phyloP scores from a whole-genome alignment of 1,284 basidiomycete species.

The Tranzscheliella williamsii region DNA sequence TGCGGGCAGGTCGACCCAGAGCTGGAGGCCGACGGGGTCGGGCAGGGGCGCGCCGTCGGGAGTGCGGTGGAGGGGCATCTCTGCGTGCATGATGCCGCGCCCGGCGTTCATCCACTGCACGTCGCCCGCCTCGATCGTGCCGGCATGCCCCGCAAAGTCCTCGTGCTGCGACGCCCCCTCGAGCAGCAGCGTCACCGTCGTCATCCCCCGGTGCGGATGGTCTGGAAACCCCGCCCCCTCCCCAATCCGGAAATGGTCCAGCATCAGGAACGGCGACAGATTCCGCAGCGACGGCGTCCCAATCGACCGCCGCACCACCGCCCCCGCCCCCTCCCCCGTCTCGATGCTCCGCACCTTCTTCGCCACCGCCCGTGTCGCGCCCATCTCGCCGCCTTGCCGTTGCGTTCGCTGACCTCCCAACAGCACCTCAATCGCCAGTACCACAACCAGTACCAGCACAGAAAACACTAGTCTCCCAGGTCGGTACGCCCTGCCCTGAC shows the following conservation, averaged over 20 bases:
- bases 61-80: conserved; percentile 79
- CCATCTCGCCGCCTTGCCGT: too few species aligned
- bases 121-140: conserved; percentile 70
- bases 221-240: conserved; percentile 67
- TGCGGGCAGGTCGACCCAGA: conserved; percentile 91
- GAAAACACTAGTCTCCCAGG: too few species aligned
- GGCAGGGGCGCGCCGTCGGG: conserved; percentile 65
- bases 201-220: conserved; percentile 71
- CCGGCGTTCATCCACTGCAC: conserved; percentile 50
- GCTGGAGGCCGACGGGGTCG: conserved; percentile 78
- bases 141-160: conserved; percentile 82
- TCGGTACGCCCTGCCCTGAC: too few species aligned
- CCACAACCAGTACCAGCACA: too few species aligned
- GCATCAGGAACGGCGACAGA: conserved; percentile 85
- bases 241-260: conserved; percentile 63
- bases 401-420: too few species aligned
- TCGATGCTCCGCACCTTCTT: conserved; percentile 79
- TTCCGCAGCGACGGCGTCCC: conserved; percentile 76
- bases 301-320: conserved; percentile 84
- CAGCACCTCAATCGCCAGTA: too few species aligned
- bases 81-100: conserved; percentile 58
- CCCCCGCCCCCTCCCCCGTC: conserved; percentile 84
- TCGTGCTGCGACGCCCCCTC: conserved; percentile 83
- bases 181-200: conserved; percentile 77
- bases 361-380: conserved; percentile 70